Evolutionary conservation across 2,329 filamentous ascomycete genomes (phyloP).

Genomic region (Aspergillus sojae): DNA sequence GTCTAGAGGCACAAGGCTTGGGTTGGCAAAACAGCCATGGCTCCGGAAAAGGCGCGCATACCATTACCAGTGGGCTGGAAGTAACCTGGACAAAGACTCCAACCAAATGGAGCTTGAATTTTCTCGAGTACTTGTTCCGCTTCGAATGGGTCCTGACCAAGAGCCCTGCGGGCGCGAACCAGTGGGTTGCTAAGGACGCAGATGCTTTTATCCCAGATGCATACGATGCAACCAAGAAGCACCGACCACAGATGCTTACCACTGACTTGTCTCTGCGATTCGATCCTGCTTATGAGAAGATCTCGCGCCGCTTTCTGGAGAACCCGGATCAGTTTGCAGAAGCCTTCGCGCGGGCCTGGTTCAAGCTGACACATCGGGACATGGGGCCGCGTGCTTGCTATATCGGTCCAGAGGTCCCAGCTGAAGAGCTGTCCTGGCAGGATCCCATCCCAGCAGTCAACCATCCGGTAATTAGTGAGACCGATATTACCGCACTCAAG

Average conservation of each 20-base stretch:
- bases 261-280: conserved; percentile 72
- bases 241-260: conserved; percentile 74
- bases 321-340: conserved; percentile 70
- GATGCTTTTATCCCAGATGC: conserved; percentile 71
- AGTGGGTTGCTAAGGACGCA: conserved; percentile 73
- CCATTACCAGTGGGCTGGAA: conserved; percentile 76
- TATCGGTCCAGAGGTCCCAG: conserved; percentile 73
- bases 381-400: conserved; percentile 72
- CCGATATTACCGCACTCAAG: conserved; percentile 69
- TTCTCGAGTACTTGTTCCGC: conserved; percentile 75
- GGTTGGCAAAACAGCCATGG: conserved; percentile 70
- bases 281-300: conserved; percentile 75
- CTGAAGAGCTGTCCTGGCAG: conserved; percentile 72
- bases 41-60: conserved; percentile 69
- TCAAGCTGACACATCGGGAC: conserved; percentile 81
- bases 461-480: conserved; percentile 62
- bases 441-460: conserved; percentile 67
- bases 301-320: conserved; percentile 69
- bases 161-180: conserved; percentile 74
- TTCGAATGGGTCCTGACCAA: conserved; percentile 77
- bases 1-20: conserved; percentile 68
- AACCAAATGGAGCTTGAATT: conserved; percentile 74
- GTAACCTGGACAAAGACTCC: conserved; percentile 79
- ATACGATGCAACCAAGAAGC: conserved; percentile 71
- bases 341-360: conserved; percentile 75